Conservation (phyloP, 129 eudicot genomes). For the Kitagawia praeruptora region DNA sequence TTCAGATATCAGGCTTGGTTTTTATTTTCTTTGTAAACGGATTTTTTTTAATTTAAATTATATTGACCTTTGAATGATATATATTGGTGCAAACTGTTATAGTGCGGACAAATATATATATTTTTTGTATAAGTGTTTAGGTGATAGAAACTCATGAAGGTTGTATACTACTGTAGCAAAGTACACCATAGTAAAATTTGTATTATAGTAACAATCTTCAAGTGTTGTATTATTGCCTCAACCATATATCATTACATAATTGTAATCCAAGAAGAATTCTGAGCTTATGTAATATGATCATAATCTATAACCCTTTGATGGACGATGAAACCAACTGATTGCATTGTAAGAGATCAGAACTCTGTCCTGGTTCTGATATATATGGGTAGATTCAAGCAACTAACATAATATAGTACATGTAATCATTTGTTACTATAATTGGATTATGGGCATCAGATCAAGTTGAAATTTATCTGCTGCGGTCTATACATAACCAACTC, state of each 20-base stretch:
- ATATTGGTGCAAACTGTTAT: not conserved
- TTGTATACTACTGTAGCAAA: not conserved
- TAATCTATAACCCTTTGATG: not conserved
- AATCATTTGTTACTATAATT: not conserved
- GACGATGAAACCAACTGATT: not conserved
- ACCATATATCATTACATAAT: not conserved
- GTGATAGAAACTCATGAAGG: not conserved
- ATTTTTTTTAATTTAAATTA: not conserved
- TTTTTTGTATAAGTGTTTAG: not conserved
- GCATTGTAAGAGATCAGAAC: not conserved
- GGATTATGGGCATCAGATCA: not conserved
- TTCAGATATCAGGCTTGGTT: not conserved
- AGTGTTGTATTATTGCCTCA: not conserved
- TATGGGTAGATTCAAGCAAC: not conserved
- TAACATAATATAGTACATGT: not conserved
- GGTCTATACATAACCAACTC: not conserved
- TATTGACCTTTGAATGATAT: not conserved
- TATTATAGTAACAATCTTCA: not conserved
- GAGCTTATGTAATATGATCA: not conserved
- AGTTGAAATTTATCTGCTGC: not conserved
- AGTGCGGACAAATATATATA: not conserved
- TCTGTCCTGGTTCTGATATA: not conserved
- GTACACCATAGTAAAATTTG: not conserved
- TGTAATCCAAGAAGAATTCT: not conserved
- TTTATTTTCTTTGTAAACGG: not conserved